Conservation (phyloP, 176 grass and related monocot genomes). For the Rhynchospora breviuscula region DNA sequence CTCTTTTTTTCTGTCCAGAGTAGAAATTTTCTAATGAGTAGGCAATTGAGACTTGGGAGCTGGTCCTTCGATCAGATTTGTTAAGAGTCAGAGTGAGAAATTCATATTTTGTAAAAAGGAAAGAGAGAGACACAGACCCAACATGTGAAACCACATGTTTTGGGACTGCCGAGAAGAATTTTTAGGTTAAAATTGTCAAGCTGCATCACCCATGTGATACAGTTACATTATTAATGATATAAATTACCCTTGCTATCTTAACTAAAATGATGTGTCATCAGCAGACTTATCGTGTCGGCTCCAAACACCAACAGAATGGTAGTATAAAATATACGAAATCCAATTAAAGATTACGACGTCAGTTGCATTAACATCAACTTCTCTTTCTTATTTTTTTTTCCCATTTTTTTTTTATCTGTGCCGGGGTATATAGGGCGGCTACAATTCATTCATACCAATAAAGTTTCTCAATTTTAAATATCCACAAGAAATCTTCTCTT, state of each 20-base stretch:
- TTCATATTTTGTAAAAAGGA: not conserved
- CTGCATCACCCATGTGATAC: not conserved
- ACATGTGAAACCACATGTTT: constrained; percentile 2
- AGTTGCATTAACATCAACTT: not conserved
- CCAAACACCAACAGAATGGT: not conserved
- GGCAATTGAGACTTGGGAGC: not conserved
- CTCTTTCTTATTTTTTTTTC: no score
- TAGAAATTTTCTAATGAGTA: not conserved
- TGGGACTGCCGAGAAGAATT: constrained; percentile 1
- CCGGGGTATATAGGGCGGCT: no score
- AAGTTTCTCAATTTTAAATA: no score
- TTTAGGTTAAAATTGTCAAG: constrained; percentile 11
- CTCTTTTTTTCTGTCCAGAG: not conserved
- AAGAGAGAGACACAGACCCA: not conserved
- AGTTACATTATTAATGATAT: not conserved
- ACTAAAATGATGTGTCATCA: not conserved
- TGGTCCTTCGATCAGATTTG: not conserved
- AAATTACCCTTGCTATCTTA: not conserved
- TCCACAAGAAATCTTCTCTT: no score
- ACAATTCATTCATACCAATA: no score
- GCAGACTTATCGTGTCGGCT: not conserved
- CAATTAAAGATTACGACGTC: not conserved
- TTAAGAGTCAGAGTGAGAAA: not conserved
- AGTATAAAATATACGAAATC: not conserved
- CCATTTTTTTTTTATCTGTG: no score